Base-by-base conservation (phyloP, 2,329 filamentous ascomycete genomes). In the Monilinia vaccinii-corymbosi region DNA sequence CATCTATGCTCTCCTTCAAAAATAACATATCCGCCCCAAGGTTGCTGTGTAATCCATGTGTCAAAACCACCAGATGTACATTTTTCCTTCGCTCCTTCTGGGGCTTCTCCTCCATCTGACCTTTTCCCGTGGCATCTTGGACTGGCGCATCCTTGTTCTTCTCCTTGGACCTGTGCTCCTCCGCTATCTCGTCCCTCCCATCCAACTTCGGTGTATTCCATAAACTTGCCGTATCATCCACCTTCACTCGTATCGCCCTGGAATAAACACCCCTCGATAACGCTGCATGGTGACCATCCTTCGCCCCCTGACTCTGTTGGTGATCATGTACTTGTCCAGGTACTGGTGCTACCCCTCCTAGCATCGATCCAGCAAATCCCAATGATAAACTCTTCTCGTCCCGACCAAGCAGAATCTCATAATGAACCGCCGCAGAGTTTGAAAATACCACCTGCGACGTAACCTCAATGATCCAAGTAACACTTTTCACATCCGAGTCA, bases 21-120 rank as follows among this genome's bases (percentile, higher is more conserved):
- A 89, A 99, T 23, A 99, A 78, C 94, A 99, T 96, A 72, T 99
- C 94, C 25, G 91, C 89, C 6, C 94, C 91, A 14, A 97, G 79
- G 72, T 99, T 99, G 74, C 93, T 96, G 73, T 99, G 94, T 64
- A 99, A 74, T 0, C 94, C 94, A 75, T 99, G 94, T 0, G 94
- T 97, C 53, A 99, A 75, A 38, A 99, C 80, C 28, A 99, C 94
- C 46, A 99, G 77, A 71, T 99, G 94, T 2, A 99, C 79, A 65
- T 87, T 93, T 74, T 90, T 91, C 66, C 81, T 81, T 71, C 85
- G 88, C 64, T 75, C 79, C 47, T 73, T 71, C 67, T 73, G 56
- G 66, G 64, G 45, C 16, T 63, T 52, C 4, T 64, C 49, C 49
- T 44, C 57, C 18, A 58, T 47, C 64, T 66, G 36, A 66, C 61